Percentiles rank a stretch among this genome's conserved stretches.
Conservation (phyloP, 73 alveolate species). For the Tetrahymena malaccensis region DNA sequence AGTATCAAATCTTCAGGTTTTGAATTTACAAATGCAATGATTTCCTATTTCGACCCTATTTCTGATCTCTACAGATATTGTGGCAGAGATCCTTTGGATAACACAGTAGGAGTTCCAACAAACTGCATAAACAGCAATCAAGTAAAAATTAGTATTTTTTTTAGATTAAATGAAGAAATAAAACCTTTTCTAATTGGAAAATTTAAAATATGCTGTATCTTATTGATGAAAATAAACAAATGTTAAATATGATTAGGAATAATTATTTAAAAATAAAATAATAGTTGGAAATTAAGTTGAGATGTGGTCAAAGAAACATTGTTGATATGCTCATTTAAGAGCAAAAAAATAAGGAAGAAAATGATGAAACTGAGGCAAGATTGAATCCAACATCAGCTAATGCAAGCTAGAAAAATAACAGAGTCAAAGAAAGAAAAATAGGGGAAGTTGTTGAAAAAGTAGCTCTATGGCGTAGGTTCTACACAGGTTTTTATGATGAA, state of each 20-base stretch:
- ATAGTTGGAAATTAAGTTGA: neutral
- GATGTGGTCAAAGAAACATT: neutral
- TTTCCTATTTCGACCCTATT: neutral
- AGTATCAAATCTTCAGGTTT: neutral
- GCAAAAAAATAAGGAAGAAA: neutral
- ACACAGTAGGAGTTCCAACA: neutral
- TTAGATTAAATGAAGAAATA: too few relatives aligned
- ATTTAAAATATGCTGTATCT: too few relatives aligned
- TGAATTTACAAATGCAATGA: neutral
- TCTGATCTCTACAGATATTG: neutral
- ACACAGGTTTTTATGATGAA: conserved; percentile 76
- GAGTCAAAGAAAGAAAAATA: conserved; percentile 87
- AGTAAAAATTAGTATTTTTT: neutral
- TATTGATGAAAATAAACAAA: too few relatives aligned
- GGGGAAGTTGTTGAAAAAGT: conserved; percentile 82
- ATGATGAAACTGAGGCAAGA: neutral
- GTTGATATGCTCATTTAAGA: neutral
- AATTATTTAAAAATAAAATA: neutral
- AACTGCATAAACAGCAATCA: neutral
- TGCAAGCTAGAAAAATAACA: neutral
- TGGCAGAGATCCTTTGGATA: neutral
- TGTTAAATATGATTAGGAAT: neutral
- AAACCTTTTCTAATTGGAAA: too few relatives aligned
- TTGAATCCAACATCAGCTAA: neutral
- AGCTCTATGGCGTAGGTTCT: conserved; percentile 84